phyloP scores from a whole-genome alignment of 192 early-diverging fungal genomes.

The Spizellomyces sp. region DNA sequence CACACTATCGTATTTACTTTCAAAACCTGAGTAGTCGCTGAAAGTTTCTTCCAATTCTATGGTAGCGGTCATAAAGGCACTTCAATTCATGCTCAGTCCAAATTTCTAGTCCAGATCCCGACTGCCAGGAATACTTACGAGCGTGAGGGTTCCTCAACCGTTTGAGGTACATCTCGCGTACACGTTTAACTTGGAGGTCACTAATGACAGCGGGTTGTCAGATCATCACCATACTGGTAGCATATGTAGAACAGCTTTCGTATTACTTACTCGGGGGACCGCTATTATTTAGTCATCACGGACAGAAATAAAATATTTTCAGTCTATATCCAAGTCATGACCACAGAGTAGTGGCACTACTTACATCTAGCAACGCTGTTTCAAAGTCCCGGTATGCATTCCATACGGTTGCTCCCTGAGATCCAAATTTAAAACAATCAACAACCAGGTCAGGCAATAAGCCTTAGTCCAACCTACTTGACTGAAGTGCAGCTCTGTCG shows the following conservation, averaged over 20 bases:
- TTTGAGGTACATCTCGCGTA: slow-evolving; percentile 46
- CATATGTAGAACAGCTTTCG: too few relatives aligned
- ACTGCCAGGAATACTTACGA: slow-evolving; percentile 21
- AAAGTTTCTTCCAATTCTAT: slow-evolving; percentile 64
- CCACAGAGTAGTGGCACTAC: background rate
- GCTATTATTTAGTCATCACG: too few relatives aligned
- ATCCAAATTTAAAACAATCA: background rate
- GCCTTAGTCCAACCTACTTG: slow-evolving; percentile 31
- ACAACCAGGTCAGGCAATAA: background rate
- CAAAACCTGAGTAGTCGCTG: slow-evolving; percentile 61
- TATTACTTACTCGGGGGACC: too few relatives aligned
- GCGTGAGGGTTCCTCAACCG: slow-evolving; percentile 49
- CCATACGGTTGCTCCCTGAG: slow-evolving; percentile 67
- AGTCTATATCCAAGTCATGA: too few relatives aligned
- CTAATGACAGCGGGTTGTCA: background rate
- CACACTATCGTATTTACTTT: slow-evolving; percentile 49
- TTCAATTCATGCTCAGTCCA: too few relatives aligned
- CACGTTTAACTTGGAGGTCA: slow-evolving; percentile 22
- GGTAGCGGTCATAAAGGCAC: background rate
- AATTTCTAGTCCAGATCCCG: background rate
- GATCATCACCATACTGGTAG: too few relatives aligned
- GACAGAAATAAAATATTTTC: too few relatives aligned
- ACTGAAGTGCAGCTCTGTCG: slow-evolving; percentile 57
- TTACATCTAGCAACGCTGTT: slow-evolving; percentile 43
- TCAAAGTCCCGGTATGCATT: slow-evolving; percentile 64